Percentiles rank a stretch among this genome's conserved stretches.
Conservation (phyloP, 495 filamentous ascomycete species). For the Tuber aestivum region DNA sequence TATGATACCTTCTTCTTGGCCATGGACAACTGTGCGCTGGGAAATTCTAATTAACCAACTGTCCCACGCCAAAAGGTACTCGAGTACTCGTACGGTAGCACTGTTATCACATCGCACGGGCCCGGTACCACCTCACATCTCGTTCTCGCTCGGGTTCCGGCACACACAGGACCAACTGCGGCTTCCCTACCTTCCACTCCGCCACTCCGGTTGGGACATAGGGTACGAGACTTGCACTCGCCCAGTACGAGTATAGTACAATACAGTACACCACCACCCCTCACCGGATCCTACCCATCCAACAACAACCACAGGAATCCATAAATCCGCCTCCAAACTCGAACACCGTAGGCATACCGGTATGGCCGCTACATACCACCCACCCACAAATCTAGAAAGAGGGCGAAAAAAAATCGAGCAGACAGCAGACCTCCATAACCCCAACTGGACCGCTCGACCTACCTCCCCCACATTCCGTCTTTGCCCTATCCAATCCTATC, state of each 20-base stretch:
- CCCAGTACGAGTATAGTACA: too few species aligned
- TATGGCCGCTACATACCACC: neutral
- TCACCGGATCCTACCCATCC: too few species aligned
- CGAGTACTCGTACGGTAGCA: neutral
- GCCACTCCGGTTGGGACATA: too few species aligned
- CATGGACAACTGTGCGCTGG: neutral
- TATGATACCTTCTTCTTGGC: neutral
- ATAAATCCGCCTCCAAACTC: neutral
- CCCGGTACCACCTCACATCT: neutral
- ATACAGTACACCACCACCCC: too few species aligned
- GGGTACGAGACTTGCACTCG: too few species aligned
- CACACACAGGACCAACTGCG: neutral
- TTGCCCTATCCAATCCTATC: neutral
- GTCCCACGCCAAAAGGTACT: neutral
- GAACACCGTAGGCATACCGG: too few species aligned
- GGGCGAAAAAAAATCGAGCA: neutral
- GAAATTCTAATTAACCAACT: neutral
- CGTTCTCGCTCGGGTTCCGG: constrained; percentile 3
- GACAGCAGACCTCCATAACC: too few species aligned
- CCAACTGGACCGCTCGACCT: too few species aligned
- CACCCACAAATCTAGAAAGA: neutral
- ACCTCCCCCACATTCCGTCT: neutral
- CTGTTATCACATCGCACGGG: neutral
- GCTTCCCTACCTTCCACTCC: neutral
- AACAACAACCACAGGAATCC: neutral